These are phyloP conservation scores for Neurospora sp. DNA, from an alignment of 495 filamentous ascomycete species.

Conservation along the genomic window DNA sequence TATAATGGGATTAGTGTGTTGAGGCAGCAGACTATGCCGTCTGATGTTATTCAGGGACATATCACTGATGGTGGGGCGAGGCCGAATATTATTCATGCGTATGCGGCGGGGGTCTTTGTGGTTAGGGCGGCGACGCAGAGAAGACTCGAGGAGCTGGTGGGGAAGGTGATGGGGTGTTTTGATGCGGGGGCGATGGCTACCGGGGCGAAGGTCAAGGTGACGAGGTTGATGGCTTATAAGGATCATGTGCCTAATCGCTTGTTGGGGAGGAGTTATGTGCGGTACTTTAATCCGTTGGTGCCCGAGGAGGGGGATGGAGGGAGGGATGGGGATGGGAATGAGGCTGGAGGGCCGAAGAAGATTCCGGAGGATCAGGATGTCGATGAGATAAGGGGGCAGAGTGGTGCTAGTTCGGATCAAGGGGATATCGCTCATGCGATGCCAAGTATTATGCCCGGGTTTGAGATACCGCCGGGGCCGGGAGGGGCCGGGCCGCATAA, in stretches of 20 bases:
- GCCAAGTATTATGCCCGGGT: constrained; percentile 51
- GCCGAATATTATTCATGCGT: constrained; percentile 53
- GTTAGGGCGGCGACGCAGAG: constrained; percentile 38
- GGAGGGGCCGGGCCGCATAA: constrained; percentile 46
- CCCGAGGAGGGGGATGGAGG: neutral
- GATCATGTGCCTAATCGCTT: constrained; percentile 53
- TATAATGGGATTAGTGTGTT: constrained; percentile 55
- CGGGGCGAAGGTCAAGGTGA: constrained; percentile 43
- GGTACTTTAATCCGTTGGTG: constrained; percentile 35
- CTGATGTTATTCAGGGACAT: constrained; percentile 48
- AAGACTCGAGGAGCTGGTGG: constrained; percentile 37
- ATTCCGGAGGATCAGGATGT: constrained; percentile 38
- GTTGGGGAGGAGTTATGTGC: constrained; percentile 42
- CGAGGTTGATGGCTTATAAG: constrained; percentile 38
- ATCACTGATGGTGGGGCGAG: constrained; percentile 50
- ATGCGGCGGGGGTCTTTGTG: constrained; percentile 44
- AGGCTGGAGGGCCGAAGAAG: constrained; percentile 1
- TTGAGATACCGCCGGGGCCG: constrained; percentile 38
- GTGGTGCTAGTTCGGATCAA: constrained; percentile 49
- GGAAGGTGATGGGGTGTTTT: constrained; percentile 48
- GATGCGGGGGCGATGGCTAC: constrained; percentile 52
- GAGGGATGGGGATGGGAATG: neutral
- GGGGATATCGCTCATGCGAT: constrained; percentile 57
- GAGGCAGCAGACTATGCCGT: constrained; percentile 53
- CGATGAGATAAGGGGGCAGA: constrained; percentile 39